Base-by-base conservation (phyloP, 352 stramenopile genomes). In the Phytophthora palmivora region DNA sequence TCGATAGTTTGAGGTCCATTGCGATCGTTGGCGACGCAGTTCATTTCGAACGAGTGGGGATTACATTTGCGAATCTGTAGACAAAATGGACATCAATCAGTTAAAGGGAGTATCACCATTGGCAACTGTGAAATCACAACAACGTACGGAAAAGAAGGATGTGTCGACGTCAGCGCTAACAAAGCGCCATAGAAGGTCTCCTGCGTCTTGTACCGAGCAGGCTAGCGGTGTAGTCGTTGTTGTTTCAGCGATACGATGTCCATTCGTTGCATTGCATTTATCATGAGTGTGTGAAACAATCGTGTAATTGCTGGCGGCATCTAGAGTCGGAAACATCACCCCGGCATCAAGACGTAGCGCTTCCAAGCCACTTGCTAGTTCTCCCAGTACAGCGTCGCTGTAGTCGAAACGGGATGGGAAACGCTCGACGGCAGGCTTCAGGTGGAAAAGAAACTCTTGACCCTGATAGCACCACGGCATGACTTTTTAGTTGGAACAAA, bases 41-140 rank as follows among this genome's bases (percentile, higher is more conserved):
- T 70, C 61, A 64, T 70, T 11, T 70, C 61, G 15, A 30, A 34
- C 11, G 48, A 45, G 24, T 70, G 49, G 2, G 24, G 33, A 28
- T 56, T 49, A 9, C 8, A 22, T 45, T 55, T 56, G 14, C 18
- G 38, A 26, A 63, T 34, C 55, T 56, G 21, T 5, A 12, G 19
- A 15, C n/a, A 16, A 7, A 34, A 34, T 28, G 24, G 24, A 28
- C 4, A 34, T 12, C 30, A 34, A 34, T 7, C 30, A 34, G 5
- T 34, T 34, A 34, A 2, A 3, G 7, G 5, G 30, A 34, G 10
- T 32, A 5, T 6, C n/a, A 55, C 12, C 19, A 33, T 6, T 14
- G 12, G 21, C 18, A 30, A 9, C 6, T 5, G 5, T 34, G 21
- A 24, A 14, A 47, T 32, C 21, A 54, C 4, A 44, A 38, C 22